A percentile compares a stretch with the other conserved stretches of the same genome.
These are phyloP conservation scores for Keithomyces neogunnii DNA, from an alignment of 2,329 filamentous ascomycete species.

Conservation along the genomic window DNA sequence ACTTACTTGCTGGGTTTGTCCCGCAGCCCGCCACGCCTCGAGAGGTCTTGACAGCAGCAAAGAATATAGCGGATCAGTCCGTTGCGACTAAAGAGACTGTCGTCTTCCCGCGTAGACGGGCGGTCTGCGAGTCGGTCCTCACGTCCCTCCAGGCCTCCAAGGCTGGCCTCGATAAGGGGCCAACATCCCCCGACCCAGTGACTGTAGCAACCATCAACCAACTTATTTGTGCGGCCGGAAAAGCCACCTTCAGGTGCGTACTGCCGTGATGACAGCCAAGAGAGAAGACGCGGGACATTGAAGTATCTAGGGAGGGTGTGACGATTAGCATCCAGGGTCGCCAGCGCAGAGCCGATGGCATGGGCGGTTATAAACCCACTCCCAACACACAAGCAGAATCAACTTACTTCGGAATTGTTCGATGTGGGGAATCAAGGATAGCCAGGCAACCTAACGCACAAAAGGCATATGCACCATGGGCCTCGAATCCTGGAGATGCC, in stretches of 20 bases:
- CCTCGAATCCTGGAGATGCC: conserved; percentile 76
- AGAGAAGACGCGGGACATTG: conserved; percentile 65
- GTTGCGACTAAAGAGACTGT: conserved; percentile 68
- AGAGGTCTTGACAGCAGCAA: conserved; percentile 72
- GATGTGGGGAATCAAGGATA: conserved; percentile 71
- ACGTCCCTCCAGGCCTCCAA: conserved; percentile 43
- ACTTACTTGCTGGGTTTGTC: conserved; percentile 89
- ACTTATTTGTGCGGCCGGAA: conserved; percentile 89
- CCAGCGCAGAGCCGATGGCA: not conserved
- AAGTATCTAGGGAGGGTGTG: conserved; percentile 49
- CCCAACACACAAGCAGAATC: not conserved
- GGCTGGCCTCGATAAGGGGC: conserved; percentile 76
- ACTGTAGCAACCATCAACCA: conserved; percentile 96
- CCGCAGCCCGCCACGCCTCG: conserved; percentile 67
- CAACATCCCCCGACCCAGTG: conserved; percentile 97
- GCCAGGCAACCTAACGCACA: conserved; percentile 85
- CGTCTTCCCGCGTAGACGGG: conserved; percentile 20
- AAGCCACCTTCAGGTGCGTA: conserved; percentile 88
- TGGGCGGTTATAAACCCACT: not conserved
- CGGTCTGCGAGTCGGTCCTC: conserved; percentile 19
- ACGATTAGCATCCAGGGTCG: conserved; percentile 22
- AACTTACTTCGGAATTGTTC: conserved; percentile 61
- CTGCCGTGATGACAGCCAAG: conserved; percentile 86
- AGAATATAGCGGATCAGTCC: conserved; percentile 85
- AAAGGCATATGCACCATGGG: conserved; percentile 94